phyloP scores from a whole-genome alignment of 2,329 filamentous ascomycete species.

The Fusarium oxysporum region DNA sequence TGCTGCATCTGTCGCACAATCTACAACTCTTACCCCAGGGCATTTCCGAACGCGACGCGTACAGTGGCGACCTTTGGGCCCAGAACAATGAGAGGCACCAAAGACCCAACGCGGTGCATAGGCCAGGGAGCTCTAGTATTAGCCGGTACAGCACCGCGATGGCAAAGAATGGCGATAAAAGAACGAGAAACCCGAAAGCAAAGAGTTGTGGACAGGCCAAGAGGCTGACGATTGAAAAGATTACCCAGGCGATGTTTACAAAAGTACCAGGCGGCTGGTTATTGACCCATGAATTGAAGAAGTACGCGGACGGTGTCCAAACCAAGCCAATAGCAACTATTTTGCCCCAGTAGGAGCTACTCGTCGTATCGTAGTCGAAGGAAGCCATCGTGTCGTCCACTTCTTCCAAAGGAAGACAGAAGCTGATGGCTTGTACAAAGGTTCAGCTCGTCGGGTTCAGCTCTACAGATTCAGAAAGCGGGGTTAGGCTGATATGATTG shows the following conservation, averaged over 20 bases:
- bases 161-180: rapidly evolving
- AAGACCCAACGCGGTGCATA: rapidly evolving
- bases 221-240: not conserved
- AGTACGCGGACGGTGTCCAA: not conserved
- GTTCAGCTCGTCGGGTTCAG: not conserved
- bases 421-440: not conserved
- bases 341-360: rapidly evolving
- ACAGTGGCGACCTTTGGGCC: not conserved
- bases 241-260: too few species aligned
- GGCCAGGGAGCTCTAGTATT: rapidly evolving
- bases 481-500: not conserved
- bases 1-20: not conserved
- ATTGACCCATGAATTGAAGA: not conserved
- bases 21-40: rapidly evolving
- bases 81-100: not conserved
- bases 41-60: not conserved
- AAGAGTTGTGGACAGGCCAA: too few species aligned
- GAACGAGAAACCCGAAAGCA: not conserved
- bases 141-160: rapidly evolving
- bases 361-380: not conserved
- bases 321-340: not conserved
- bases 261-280: too few species aligned
- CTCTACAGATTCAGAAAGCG: not conserved
- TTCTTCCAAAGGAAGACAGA: not conserved
- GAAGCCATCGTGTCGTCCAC: rapidly evolving